These are phyloP conservation scores for Pestalotiopsis sp. DNA, from an alignment of 2,329 filamentous ascomycete genomes.

Conservation along the genomic window DNA sequence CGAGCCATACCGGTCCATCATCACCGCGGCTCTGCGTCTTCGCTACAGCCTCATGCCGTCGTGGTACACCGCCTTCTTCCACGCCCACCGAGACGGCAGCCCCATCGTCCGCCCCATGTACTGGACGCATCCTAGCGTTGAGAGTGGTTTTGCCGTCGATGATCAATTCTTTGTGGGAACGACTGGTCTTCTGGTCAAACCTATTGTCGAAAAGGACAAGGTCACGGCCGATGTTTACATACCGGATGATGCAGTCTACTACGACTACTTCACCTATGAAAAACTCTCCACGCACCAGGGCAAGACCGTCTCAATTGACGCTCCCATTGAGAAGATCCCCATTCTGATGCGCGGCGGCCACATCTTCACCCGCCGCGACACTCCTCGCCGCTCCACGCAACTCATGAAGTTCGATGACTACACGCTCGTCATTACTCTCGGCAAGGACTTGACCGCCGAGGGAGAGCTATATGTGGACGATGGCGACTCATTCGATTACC, in stretches of 20 bases:
- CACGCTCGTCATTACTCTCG: slow-evolving; percentile 80
- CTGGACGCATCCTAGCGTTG: slow-evolving; percentile 86
- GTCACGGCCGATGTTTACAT: slow-evolving; percentile 80
- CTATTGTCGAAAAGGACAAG: slow-evolving; percentile 78
- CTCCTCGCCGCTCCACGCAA: slow-evolving; percentile 80
- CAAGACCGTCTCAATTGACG: slow-evolving; percentile 69
- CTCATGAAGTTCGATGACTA: slow-evolving; percentile 96
- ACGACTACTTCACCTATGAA: slow-evolving; percentile 91
- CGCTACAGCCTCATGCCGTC: slow-evolving; percentile 88
- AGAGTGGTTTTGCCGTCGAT: slow-evolving; percentile 85
- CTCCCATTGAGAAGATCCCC: slow-evolving; percentile 85
- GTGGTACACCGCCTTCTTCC: slow-evolving; percentile 97
- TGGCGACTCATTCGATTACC: slow-evolving; percentile 87
- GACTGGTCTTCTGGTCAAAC: slow-evolving; percentile 91
- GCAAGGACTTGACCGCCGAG: slow-evolving; percentile 68
- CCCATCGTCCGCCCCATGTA: slow-evolving; percentile 92
- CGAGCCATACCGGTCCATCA: slow-evolving; percentile 83
- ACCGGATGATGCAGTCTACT: slow-evolving; percentile 87
- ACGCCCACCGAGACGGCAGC: slow-evolving; percentile 79
- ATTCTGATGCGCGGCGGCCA: slow-evolving; percentile 92
- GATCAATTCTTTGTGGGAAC: slow-evolving; percentile 91
- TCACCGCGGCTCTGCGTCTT: slow-evolving; percentile 84
- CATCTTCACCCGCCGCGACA: slow-evolving; percentile 87
- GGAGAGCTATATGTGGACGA: slow-evolving; percentile 92
- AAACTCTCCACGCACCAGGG: slow-evolving; percentile 71